Percentiles rank a stretch among this genome's conserved stretches.
Evolutionary conservation across 768 basidiomycete genomes (phyloP).

Genomic region (Suillus paluster): DNA sequence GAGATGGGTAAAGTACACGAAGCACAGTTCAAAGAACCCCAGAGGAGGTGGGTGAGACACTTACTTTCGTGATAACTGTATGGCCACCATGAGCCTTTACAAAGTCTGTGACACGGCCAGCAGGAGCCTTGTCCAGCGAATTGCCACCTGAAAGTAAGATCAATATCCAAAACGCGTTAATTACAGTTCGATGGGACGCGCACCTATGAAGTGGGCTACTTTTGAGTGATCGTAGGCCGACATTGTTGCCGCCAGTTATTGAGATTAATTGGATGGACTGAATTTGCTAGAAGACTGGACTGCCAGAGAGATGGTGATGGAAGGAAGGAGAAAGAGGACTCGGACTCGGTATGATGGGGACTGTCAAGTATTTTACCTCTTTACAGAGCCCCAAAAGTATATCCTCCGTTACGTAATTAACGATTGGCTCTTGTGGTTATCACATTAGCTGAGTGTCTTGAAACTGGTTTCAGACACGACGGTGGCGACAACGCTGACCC

Average conservation of each 20-base stretch:
- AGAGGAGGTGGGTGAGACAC: conserved; percentile 23
- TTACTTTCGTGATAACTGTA: conserved; percentile 97
- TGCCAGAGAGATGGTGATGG: conserved; percentile 24
- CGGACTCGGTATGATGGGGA: conserved; percentile 16
- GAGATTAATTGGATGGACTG: conserved; percentile 7
- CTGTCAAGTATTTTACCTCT: conserved; percentile 22
- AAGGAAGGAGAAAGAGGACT: conserved; percentile 18
- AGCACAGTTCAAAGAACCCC: neutral
- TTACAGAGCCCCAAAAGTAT: conserved; percentile 35
- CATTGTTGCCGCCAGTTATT: conserved; percentile 23
- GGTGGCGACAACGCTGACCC: neutral
- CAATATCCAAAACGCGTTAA: conserved; percentile 17
- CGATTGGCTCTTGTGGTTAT: neutral
- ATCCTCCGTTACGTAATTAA: conserved; percentile 35
- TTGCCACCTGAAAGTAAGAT: conserved; percentile 76
- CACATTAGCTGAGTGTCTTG: neutral
- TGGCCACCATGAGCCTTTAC: conserved; percentile 92
- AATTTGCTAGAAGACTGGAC: conserved; percentile 10
- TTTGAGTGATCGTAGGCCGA: conserved; percentile 57
- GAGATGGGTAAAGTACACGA: neutral
- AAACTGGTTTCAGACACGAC: neutral
- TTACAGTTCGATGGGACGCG: conserved; percentile 16
- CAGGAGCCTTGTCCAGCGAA: conserved; percentile 81
- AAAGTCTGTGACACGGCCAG: conserved; percentile 85
- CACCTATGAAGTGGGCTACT: conserved; percentile 69